These are phyloP conservation scores for Acanthamoeba healyi DNA, from an alignment of 208 protist genomes.

Conservation along the genomic window DNA sequence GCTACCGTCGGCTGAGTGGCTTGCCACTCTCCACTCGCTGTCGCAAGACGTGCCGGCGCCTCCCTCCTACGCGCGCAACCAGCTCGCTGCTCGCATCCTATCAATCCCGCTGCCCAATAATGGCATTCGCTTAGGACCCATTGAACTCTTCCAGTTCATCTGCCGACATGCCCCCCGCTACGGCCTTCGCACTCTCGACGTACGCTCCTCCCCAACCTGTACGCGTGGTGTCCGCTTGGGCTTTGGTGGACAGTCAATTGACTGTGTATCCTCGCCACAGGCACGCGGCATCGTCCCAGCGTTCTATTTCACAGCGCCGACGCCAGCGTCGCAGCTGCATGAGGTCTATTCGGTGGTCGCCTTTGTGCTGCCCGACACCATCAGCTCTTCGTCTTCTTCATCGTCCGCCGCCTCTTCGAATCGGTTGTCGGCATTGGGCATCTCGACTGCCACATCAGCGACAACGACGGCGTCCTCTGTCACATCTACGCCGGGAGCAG, in stretches of 20 bases:
- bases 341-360: conserved; percentile 64
- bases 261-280: neutral
- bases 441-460: conserved; percentile 35
- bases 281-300: conserved; percentile 41
- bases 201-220: neutral
- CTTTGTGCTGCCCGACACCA: conserved; percentile 49
- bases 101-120: conserved; percentile 53
- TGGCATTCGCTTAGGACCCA: neutral
- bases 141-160: conserved; percentile 67
- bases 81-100: neutral
- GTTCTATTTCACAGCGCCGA: conserved; percentile 48
- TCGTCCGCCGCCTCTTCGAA: neutral
- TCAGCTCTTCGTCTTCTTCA: neutral
- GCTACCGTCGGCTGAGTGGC: conserved; percentile 22
- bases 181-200: conserved; percentile 62
- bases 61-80: conserved; percentile 61
- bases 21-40: conserved; percentile 12
- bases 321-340: conserved; percentile 16
- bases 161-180: conserved; percentile 44
- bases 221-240: no score
- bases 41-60: conserved; percentile 1
- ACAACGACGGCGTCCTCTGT: conserved; percentile 27
- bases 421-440: neutral
- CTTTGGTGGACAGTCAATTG: neutral
- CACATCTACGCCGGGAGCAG: conserved; percentile 22